These are phyloP conservation scores for Insectozyma bohioensis DNA, from an alignment of 1,139 yeast genomes.

Conservation along the genomic window DNA sequence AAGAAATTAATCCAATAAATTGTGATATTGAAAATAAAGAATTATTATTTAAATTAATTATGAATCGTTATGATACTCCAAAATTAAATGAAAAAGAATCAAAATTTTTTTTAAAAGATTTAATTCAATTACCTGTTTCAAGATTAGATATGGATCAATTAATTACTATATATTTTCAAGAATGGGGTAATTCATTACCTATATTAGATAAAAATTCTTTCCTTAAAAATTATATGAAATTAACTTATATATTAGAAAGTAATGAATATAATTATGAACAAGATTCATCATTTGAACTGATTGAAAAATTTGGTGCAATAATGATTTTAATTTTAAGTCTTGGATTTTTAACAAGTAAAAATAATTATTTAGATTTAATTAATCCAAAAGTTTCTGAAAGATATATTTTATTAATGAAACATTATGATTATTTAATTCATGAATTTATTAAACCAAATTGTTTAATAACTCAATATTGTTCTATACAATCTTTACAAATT, in stretches of 20 bases:
- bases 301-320: constrained; percentile 63
- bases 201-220: constrained; percentile 67
- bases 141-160: constrained; percentile 57
- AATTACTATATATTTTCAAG: constrained; percentile 64
- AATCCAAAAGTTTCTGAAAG: constrained; percentile 17
- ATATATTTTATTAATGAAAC: constrained; percentile 31
- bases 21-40: constrained; percentile 13
- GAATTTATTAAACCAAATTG: constrained; percentile 55
- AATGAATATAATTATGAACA: constrained; percentile 11
- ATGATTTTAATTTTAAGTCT: constrained; percentile 58
- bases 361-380: constrained; percentile 18
- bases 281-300: constrained; percentile 27
- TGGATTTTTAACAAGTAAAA: constrained; percentile 49
- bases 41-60: constrained; percentile 24
- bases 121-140: constrained; percentile 50
- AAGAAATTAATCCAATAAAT: constrained; percentile 33
- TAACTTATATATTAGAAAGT: constrained; percentile 42
- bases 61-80: constrained; percentile 30
- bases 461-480: constrained; percentile 53
- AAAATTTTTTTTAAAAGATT: constrained; percentile 39
- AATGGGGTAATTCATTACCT: constrained; percentile 76
- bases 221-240: constrained; percentile 53
- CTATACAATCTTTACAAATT: constrained; percentile 70
- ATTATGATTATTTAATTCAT: constrained; percentile 52
- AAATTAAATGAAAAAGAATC: constrained; percentile 37